Percentiles rank a stretch among this genome's conserved stretches.
phyloP scores from a whole-genome alignment of 2,329 filamentous ascomycete species.

The Fusarium papillatum region DNA sequence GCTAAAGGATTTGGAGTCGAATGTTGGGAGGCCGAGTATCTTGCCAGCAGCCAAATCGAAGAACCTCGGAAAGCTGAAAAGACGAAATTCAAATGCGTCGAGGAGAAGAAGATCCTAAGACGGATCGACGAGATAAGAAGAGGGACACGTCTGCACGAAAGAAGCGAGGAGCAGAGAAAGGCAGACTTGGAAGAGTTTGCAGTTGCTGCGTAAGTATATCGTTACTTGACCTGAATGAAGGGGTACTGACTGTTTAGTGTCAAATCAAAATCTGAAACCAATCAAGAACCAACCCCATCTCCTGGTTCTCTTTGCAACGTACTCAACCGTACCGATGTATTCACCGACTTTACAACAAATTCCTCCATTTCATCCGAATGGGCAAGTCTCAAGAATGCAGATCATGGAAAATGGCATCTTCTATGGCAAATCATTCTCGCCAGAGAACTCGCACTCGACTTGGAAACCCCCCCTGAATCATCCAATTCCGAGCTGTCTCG shows the following conservation, averaged over 20 bases:
- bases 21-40: neutral
- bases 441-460: conserved; percentile 1
- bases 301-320: neutral
- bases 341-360: conserved; percentile 6
- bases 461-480: neutral
- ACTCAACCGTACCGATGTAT: neutral
- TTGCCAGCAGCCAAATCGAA: neutral
- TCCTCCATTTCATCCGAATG: conserved; percentile 3
- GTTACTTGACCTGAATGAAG: neutral
- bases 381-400: neutral
- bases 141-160: neutral
- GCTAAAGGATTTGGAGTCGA: conserved; percentile 1
- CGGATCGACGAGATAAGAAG: conserved; percentile 4
- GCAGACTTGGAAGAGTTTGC: conserved; percentile 6
- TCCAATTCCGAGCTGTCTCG: neutral
- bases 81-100: neutral
- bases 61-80: neutral
- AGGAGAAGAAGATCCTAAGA: neutral
- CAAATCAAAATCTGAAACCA: neutral
- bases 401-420: conserved; percentile 5
- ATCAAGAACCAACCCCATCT: neutral
- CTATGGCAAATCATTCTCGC: conserved; percentile 13
- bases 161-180: neutral
- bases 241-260: neutral
- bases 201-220: neutral